Base-by-base conservation (phyloP, 2,329 filamentous ascomycete species). In the Stagonosporopsis chrysanthemi region DNA sequence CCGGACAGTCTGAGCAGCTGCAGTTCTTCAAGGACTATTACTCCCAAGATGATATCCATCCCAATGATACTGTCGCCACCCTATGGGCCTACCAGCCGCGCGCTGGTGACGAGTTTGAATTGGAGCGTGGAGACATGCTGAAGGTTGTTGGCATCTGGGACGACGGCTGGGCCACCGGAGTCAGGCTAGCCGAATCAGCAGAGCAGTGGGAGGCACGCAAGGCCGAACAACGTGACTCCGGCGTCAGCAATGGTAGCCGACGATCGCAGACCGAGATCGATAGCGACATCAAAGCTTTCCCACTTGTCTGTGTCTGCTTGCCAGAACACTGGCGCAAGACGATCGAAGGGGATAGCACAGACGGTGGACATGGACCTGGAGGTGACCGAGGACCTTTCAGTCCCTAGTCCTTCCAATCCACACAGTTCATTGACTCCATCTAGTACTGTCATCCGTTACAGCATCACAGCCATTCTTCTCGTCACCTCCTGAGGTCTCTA, bases 71-170 rank as follows among this genome's bases (percentile, higher is more conserved):
- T 57, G 94, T 99, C 39, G 86, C 95, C 14, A 91, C 92, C 2
- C 84, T 99, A 14, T 99, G 95, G 95, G 94, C 95, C 2, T 99
- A 99, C 76, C 92, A 97, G 68, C 94, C 95, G 31, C 90, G 95
- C 31, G 95, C 95, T 4, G 87, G 88, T 28, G 95, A 99, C 70
- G 95, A 99, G 73, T 98, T 98, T 72, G 84, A 91, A 36, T 82
- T 99, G 35, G 95, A 98, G 70, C 88, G 95, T 56, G 95, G 95
- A 51, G 95, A 99, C 73, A 97, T 99, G 93, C 84, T 99, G 71
- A 98, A 97, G 80, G 89, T 99, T 14, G 90, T 98, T 29, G 95
- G 95, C 61, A 99, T 99, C 65, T 99, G 95, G 95, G 95, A 99
- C 71, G 95, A 99, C 75, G 95, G 95, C 43, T 99, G 95, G 95